These are phyloP conservation scores for Lachancea sp. DNA, from an alignment of 805 yeast species.

Conservation along the genomic window DNA sequence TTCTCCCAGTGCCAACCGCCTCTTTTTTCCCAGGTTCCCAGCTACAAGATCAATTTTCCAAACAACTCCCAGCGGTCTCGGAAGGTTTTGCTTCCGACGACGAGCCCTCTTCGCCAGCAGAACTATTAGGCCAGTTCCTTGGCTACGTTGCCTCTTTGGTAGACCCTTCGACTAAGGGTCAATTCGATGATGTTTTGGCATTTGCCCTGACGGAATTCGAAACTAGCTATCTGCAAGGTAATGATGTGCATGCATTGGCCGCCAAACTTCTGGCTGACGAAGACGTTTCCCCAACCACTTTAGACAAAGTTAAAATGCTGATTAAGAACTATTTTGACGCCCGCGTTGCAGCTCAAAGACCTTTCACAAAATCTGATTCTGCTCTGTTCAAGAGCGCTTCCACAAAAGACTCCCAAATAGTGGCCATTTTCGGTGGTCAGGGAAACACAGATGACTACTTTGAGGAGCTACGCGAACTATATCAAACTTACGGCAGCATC, in stretches of 20 bases:
- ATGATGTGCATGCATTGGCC: conserved; percentile 86
- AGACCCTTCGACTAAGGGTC: conserved; percentile 38
- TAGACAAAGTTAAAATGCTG: conserved; percentile 62
- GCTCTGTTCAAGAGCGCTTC: conserved; percentile 62
- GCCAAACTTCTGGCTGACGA: conserved; percentile 52
- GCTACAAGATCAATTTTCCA: conserved; percentile 77
- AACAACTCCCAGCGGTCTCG: conserved; percentile 69
- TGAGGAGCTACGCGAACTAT: conserved; percentile 86
- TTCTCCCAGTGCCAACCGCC: conserved; percentile 77
- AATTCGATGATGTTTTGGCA: conserved; percentile 62
- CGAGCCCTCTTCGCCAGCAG: conserved; percentile 83
- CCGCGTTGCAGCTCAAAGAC: conserved; percentile 43
- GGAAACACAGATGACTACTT: conserved; percentile 98
- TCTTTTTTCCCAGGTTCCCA: conserved; percentile 77
- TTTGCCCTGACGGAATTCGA: conserved; percentile 79
- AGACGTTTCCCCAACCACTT: conserved; percentile 57
- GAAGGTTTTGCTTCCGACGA: conserved; percentile 81
- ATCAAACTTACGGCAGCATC: conserved; percentile 69
- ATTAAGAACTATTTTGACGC: conserved; percentile 74
- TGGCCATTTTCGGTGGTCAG: conserved; percentile 96
- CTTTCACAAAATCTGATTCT: conserved; percentile 45
- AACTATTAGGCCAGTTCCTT: conserved; percentile 74
- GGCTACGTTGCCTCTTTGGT: conserved; percentile 57
- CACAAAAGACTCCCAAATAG: conserved; percentile 52
- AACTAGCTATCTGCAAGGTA: conserved; percentile 62